These are phyloP conservation scores for Paramecium pentaurelia DNA, from an alignment of 73 alveolate species.

Conservation along the genomic window DNA sequence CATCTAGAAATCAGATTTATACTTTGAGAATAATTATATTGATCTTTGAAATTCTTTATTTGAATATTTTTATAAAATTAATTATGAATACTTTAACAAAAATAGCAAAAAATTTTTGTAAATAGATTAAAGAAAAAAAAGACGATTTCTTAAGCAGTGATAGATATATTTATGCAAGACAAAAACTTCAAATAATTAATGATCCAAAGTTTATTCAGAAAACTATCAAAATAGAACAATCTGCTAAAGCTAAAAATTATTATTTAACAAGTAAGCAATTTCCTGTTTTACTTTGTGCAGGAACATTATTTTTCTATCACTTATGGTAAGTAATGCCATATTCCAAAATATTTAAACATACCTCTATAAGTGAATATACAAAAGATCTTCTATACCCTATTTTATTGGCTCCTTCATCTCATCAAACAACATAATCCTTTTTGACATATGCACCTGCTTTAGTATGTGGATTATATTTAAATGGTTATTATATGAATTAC, in stretches of 20 bases:
- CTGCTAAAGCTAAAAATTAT: not conserved
- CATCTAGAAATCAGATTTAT: not conserved
- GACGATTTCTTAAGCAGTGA: not conserved
- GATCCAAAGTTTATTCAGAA: slow-evolving; percentile 30
- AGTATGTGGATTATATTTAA: not conserved
- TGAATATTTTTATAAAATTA: not conserved
- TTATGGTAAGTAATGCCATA: not conserved
- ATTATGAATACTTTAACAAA: not conserved
- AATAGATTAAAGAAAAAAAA: not conserved
- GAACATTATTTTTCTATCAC: not conserved
- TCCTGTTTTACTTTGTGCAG: slow-evolving; percentile 9
- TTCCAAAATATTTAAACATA: not conserved
- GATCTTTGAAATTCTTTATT: not conserved
- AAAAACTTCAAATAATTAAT: slow-evolving; percentile 9
- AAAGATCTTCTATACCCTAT: slow-evolving; percentile 18
- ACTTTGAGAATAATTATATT: not conserved
- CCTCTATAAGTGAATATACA: slow-evolving; percentile 24
- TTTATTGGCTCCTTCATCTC: not conserved
- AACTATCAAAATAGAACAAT: not conserved
- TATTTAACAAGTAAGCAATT: not conserved
- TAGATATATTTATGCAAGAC: slow-evolving; percentile 6
- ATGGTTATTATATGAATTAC: slow-evolving; percentile 36
- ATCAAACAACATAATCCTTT: not conserved
- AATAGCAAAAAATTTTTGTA: not conserved
- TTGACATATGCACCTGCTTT: slow-evolving; percentile 10